phyloP scores from a whole-genome alignment of 2,329 filamentous ascomycete genomes.

The Phyllachora maydis region DNA sequence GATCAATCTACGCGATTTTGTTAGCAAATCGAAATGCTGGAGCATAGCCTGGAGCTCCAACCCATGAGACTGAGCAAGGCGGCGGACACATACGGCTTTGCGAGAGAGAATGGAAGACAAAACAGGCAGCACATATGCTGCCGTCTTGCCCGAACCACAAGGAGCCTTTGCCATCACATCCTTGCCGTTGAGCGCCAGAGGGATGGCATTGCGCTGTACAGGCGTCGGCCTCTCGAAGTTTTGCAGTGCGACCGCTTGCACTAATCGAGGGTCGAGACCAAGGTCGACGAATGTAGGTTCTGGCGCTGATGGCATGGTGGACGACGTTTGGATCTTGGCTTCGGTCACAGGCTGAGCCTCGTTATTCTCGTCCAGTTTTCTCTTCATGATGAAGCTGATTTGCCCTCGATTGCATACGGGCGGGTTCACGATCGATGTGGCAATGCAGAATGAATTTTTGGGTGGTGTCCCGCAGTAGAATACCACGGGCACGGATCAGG shows the following conservation, averaged over 20 bases:
- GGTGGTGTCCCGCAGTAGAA: no score
- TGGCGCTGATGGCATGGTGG: constrained; percentile 5
- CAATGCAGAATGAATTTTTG: no score
- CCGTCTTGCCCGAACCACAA: constrained; percentile 92
- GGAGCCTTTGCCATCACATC: constrained; percentile 85
- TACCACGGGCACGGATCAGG: no score
- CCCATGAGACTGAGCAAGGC: neutral
- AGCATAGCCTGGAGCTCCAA: neutral
- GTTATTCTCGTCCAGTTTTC: constrained; percentile 37
- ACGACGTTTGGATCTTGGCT: constrained; percentile 10
- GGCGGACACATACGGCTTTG: constrained; percentile 23
- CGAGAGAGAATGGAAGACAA: constrained; percentile 64
- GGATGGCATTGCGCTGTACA: constrained; percentile 75
- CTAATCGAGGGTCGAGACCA: constrained; percentile 62
- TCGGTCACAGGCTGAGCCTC: constrained; percentile 16
- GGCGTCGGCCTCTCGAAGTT: constrained; percentile 74
- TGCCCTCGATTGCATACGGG: no score
- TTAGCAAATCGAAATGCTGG: constrained; percentile 14
- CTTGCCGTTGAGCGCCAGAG: constrained; percentile 66
- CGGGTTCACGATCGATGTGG: no score
- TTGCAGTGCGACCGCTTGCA: constrained; percentile 71
- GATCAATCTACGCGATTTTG: no score
- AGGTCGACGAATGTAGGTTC: constrained; percentile 50
- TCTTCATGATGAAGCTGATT: constrained; percentile 32
- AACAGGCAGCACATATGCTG: constrained; percentile 85